phyloP scores from a whole-genome alignment of 345 rosid genomes.

The Syzygium grande region DNA sequence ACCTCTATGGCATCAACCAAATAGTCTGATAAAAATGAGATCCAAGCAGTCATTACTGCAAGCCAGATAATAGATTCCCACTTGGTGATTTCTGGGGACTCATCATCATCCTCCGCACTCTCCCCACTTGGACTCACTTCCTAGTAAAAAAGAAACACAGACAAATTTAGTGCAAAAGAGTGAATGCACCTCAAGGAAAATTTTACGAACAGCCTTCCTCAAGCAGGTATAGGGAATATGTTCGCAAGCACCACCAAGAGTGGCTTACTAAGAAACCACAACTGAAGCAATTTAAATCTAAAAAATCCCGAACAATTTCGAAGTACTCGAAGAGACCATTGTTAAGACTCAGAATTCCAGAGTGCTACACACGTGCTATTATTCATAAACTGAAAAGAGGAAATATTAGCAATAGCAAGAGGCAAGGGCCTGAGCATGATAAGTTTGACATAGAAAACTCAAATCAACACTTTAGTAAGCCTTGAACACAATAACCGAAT shows the following conservation, averaged over 20 bases:
- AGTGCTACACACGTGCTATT: neutral
- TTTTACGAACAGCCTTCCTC: neutral
- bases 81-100: constrained; percentile 69
- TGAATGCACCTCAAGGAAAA: neutral
- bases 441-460: neutral
- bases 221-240: neutral
- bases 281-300: neutral
- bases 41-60: constrained; percentile 78
- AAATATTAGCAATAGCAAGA: neutral
- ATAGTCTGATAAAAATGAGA: constrained; percentile 79
- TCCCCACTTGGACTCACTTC: constrained; percentile 43
- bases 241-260: neutral
- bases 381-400: neutral
- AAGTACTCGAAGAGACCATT: neutral
- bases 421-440: neutral
- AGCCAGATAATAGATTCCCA: constrained; percentile 90
- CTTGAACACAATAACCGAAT: neutral
- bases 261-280: neutral
- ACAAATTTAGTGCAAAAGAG: neutral
- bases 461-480: neutral
- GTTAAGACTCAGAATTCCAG: neutral
- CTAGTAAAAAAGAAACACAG: constrained; percentile 15
- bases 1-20: constrained; percentile 92
- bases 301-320: neutral
- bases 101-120: constrained; percentile 31